phyloP scores from a whole-genome alignment of 2,329 filamentous ascomycete species.

The Ceratocystiopsis sp. region DNA sequence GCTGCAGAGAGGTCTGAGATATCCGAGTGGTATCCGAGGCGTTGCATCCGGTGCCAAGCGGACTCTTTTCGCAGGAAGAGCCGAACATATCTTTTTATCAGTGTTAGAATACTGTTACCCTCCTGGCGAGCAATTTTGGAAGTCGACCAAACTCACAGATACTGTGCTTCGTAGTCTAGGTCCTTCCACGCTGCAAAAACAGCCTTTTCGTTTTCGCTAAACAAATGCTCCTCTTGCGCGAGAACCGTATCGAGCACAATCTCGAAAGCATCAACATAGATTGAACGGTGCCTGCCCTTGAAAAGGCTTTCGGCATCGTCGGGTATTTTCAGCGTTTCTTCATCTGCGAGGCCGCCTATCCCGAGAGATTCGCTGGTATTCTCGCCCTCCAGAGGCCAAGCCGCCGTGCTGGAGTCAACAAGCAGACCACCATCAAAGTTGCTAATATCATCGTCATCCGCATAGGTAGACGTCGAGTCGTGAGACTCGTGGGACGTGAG shows the following conservation, averaged over 20 bases:
- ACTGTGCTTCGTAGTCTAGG: slow-evolving; percentile 73
- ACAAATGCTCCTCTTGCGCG: slow-evolving; percentile 75
- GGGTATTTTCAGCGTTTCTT: too few relatives aligned
- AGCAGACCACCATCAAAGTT: too few relatives aligned
- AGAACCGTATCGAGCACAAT: slow-evolving; percentile 78
- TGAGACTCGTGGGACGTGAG: too few relatives aligned
- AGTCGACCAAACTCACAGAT: slow-evolving; percentile 43
- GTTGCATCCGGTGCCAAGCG: slow-evolving; percentile 71
- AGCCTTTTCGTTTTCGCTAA: slow-evolving; percentile 58
- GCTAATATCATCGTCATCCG: too few relatives aligned
- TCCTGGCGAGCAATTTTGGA: too few relatives aligned
- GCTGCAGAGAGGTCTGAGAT: slow-evolving; percentile 57
- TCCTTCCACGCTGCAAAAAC: slow-evolving; percentile 63
- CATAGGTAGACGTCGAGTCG: too few relatives aligned
- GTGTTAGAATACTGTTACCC: background rate
- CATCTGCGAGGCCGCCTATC: slow-evolving; percentile 33
- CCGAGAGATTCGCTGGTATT: slow-evolving; percentile 39
- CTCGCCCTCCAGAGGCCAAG: too few relatives aligned
- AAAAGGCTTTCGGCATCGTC: too few relatives aligned
- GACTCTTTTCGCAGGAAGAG: slow-evolving; percentile 85
- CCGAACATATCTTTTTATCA: slow-evolving; percentile 57
- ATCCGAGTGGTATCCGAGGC: slow-evolving; percentile 66
- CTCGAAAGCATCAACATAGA: slow-evolving; percentile 97
- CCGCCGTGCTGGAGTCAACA: too few relatives aligned
- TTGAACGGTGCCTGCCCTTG: slow-evolving; percentile 33